phyloP scores from a whole-genome alignment of 2,329 filamentous ascomycete species.

The Ceratocystis colombiana region DNA sequence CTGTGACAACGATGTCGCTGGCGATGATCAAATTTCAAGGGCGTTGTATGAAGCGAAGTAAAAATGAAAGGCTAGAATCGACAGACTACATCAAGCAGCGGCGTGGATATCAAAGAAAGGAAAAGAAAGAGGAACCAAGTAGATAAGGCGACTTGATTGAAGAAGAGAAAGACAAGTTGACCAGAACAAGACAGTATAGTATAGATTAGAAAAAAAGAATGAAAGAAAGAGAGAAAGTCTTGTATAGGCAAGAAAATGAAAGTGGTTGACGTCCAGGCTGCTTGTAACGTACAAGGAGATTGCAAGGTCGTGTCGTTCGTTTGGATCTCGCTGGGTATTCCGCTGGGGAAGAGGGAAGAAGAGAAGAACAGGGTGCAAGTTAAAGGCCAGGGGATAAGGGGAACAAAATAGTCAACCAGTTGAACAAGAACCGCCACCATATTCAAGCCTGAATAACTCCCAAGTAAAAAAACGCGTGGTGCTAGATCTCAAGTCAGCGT shows the following conservation, averaged over 20 bases:
- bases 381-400: constrained; percentile 1
- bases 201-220: not conserved
- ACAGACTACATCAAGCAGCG: constrained; percentile 15
- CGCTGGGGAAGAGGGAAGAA: not conserved
- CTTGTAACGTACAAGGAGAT: not conserved
- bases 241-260: not conserved
- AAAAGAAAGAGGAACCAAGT: not conserved
- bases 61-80: not conserved
- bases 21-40: not conserved
- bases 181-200: not conserved
- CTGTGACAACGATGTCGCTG: not conserved
- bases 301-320: constrained; percentile 6
- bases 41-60: not conserved
- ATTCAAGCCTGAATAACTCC: not conserved
- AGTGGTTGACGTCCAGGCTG: not conserved
- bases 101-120: not conserved
- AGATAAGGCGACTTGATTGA: not conserved
- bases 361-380: not conserved
- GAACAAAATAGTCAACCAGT: constrained; percentile 1
- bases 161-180: not conserved
- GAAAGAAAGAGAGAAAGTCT: not conserved
- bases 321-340: constrained; percentile 1
- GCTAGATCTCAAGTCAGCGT: not conserved
- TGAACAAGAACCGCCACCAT: not conserved
- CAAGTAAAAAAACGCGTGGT: not conserved